Evolutionary conservation across 306 rosid species (phyloP), one percentile per base, ranked within the genome.

Genomic region (Trifolium pratense): DNA sequence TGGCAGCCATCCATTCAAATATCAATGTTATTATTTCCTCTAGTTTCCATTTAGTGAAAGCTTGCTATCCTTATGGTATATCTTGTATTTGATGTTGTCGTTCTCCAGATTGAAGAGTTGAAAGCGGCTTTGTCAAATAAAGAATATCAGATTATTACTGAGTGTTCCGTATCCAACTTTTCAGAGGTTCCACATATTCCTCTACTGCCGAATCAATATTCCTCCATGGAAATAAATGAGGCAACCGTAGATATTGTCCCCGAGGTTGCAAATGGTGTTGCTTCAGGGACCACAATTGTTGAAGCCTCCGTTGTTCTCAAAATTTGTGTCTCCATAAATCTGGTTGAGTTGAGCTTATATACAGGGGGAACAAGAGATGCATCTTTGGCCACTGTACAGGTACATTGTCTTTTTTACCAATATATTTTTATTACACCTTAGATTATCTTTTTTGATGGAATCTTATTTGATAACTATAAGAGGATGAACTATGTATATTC

Each of bases 311-410:
- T 88, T 67, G 43, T 79, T 77, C 75, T 90, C 71, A 86, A 84
- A 88, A 79, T 91, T 34, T 88, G 82, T 15, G 91, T 94, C 49
- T 71, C 84, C 59, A 77, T 94, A 66, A 80, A 86, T 78, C 87
- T 91, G 56, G 96, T 86, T 66, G 96, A 89, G 74, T 79, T 94
- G 85, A 83, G 96, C 81, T 86, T 94, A 75, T 86, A 85, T 73
- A 73, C 92, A 14, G 92, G 96, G 40, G 77, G 84, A 73, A 79
- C 86, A 37, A 87, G 91, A 73, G 97, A 89, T 77, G 87, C 95
- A 80, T 70, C 96, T 66, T 86, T 94, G 43, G 97, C 99, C 78
- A 94, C 97, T 9, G 79, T 94, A 70, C 99, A 91, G 97, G 99
- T 94, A 85, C 46, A 32, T 56, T 49, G 21, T 42, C 59, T 64